Base-by-base conservation (phyloP, 306 rosid species). In the Rosa rugosa region DNA sequence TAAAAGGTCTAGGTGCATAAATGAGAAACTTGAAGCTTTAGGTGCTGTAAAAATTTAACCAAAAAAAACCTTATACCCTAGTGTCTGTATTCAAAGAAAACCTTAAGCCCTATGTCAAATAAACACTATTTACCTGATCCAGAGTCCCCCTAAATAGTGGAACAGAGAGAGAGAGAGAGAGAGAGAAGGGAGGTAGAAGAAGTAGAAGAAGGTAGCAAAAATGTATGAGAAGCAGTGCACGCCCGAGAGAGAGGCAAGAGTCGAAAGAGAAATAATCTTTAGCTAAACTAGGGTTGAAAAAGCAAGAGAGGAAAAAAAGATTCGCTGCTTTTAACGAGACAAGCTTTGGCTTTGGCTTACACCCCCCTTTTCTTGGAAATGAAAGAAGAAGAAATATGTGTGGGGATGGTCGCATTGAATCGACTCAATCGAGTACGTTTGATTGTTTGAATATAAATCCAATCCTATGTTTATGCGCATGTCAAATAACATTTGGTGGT, bases 291-390 rank as follows among this genome's bases (percentile, higher is more conserved):
- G 44, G 67, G 60, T 16, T 12, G 12, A 14, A 25, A 10, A 11
- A 56, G 66, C 50, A 16, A 12, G 50, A 49, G 17, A 70, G 25
- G 14, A 4, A 57, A 44, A 64, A 79, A 89, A 90, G 98, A 90
- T 92, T 90, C 91, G 75, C 70, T 89, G 81, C 80, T 79, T 87
- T 79, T 68, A 83, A 86, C 85, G 80, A 82, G 97, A 92, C 90
- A 85, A 82, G 77, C 74, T 46, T 75, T 62, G 70, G 72, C 82
- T 81, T 84, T 82, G 84, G 79, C 6, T 75, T 78, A 84, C 69
- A 14, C 44, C 45, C 11, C 2, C 71, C 88, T 80, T 89, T 91
- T 91, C 89, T 93, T 84, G 99, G 99, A 83, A 96, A 93, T 96
- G 99, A 91, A 93, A 89, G 86, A 77, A 67, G 86, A 84, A 8